phyloP scores from a whole-genome alignment of 331 rosid species.

The Dryas integrifolia region DNA sequence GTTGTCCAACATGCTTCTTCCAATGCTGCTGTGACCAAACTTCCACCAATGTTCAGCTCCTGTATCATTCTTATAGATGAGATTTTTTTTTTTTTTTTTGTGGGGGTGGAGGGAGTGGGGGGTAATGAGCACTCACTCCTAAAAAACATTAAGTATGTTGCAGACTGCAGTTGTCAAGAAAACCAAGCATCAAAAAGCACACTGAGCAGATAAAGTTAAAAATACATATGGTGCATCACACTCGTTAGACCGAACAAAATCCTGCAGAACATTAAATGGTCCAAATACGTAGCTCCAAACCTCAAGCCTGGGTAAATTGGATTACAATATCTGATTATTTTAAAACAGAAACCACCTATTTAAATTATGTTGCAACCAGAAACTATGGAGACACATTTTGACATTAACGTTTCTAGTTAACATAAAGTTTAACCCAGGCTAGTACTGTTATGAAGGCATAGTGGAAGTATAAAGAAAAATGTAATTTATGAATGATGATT shows the following conservation, averaged over 20 bases:
- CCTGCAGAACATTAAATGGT: background rate
- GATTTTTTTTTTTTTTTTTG: background rate
- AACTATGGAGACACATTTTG: background rate
- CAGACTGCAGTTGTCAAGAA: background rate
- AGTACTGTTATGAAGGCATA: background rate
- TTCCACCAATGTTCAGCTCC: conserved; percentile 90
- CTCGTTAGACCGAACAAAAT: background rate
- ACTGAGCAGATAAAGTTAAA: background rate
- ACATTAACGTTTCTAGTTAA: background rate
- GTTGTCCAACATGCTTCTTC: conserved; percentile 85
- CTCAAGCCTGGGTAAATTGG: background rate
- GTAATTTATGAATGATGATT: background rate
- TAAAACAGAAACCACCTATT: too few species aligned
- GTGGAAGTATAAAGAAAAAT: background rate
- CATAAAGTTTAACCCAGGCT: background rate
- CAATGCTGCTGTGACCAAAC: conserved; percentile 73
- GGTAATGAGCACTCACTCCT: too few species aligned
- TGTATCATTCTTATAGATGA: conserved; percentile 32
- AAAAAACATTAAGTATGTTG: background rate
- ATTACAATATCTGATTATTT: background rate
- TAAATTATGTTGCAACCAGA: background rate
- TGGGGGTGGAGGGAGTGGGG: too few species aligned
- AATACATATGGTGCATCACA: background rate
- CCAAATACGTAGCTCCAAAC: background rate
- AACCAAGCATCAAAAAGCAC: background rate